Evolutionary conservation across 2,329 filamentous ascomycete species (phyloP), one percentile per base, ranked within the genome.

Genomic region (Lachnellula suecica): DNA sequence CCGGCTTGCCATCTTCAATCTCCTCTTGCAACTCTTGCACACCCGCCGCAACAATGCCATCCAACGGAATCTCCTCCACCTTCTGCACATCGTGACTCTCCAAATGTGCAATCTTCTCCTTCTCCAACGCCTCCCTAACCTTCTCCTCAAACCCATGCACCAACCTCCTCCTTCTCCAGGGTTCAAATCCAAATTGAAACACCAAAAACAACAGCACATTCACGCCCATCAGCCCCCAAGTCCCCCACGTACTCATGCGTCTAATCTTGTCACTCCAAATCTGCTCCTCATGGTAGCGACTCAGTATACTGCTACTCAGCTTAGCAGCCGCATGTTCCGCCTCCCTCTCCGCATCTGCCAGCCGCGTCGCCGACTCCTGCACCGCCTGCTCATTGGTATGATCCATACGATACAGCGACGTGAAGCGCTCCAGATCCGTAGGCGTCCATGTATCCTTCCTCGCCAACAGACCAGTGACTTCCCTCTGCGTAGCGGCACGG

Each of bases 251-350:
- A 69, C 89, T 94, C 78, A 96, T 96, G 59, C 94, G 81, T 31
- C 94, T 81, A 68, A 99, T 99, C 63, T 96, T 93, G 70, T 99
- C 94, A 67, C 90, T 96, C 94, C 94, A 99, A 51, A 99, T 95
- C 74, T 99, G 94, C 75, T 99, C 94, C 73, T 99, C 94, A 70
- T 99, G 94, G 71, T 99, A 99, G 55, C 95, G 84, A 56, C 88
- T 88, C 47, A 97, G 76, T 63, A 97, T 97, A 46, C 87, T 85
- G 56, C 87, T 85, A 67, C 88, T 93, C 49, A 99, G 75, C 63
- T 85, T 82, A 47, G 85, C 82, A 50, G 85, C 82, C 1, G 91
- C 81, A 56, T 88, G 85, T 71, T 96, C 89, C 55, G 95, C 84
- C 27, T 89, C 83, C 41, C 82, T 80, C 74, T 99, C 94, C 2